Percentiles rank a stretch among this genome's conserved stretches.
phyloP scores from a whole-genome alignment of 768 basidiomycete genomes.

The Harrya chromipes region DNA sequence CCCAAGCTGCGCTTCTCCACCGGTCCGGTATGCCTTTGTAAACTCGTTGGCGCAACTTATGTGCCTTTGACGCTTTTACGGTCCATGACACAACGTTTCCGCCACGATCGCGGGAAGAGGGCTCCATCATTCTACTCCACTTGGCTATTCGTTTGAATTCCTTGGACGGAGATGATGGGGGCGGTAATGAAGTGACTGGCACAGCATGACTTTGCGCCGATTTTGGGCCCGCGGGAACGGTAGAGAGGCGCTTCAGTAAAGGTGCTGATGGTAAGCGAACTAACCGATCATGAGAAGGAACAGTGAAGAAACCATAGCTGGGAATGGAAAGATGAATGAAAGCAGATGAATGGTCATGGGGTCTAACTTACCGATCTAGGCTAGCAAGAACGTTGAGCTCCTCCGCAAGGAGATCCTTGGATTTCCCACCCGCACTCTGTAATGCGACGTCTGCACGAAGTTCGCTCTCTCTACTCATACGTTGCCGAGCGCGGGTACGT shows the following conservation, averaged over 20 bases:
- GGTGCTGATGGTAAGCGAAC: constrained; percentile 65
- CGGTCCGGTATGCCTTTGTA: constrained; percentile 98
- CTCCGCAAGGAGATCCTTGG: constrained; percentile 62
- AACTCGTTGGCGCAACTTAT: constrained; percentile 68
- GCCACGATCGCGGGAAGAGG: constrained; percentile 65
- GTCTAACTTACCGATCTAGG: constrained; percentile 76
- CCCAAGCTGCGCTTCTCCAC: constrained; percentile 94
- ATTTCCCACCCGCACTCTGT: constrained; percentile 57
- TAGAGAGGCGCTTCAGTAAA: constrained; percentile 54
- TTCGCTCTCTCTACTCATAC: constrained; percentile 55
- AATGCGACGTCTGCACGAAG: constrained; percentile 53
- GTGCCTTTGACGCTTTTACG: constrained; percentile 60
- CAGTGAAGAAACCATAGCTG: constrained; percentile 91
- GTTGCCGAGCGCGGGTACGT: constrained; percentile 76
- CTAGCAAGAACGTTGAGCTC: constrained; percentile 70
- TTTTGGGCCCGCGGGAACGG: constrained; percentile 43
- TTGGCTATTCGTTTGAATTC: constrained; percentile 81
- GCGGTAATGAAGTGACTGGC: constrained; percentile 47
- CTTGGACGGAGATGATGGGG: constrained; percentile 46
- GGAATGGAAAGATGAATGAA: constrained; percentile 10
- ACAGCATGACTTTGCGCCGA: constrained; percentile 45
- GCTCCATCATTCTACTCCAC: constrained; percentile 89
- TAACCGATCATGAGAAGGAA: constrained; percentile 81
- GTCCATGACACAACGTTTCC: constrained; percentile 76
- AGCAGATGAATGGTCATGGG: background rate